Base-by-base conservation (phyloP, 1,139 yeast species). In the Lodderomyces margitis region DNA sequence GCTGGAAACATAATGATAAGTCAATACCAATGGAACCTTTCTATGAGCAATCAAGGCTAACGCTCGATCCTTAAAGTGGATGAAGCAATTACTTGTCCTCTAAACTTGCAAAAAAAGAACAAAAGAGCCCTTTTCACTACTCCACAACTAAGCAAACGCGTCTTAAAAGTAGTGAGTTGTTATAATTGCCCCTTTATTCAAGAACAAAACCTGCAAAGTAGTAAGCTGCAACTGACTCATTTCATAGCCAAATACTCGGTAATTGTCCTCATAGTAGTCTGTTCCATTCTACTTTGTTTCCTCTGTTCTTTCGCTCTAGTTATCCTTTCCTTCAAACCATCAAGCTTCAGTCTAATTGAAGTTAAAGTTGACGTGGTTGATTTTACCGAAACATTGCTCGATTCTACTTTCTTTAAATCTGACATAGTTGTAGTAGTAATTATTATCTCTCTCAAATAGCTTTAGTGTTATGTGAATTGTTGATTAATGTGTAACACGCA, bases 321-420 rank as follows among this genome's bases (percentile, higher is more conserved):
- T 19, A 34, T 28, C n/a, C 37, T 39, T 7, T 25, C 14, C 10
- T 25, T 34, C 11, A 37, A 21, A 14, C 12, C 21, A 12, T 34
- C 38, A 2, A 40, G 27, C 28, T 45, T 48, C 33, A 39, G 17
- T 30, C 42, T 46, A 5, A 47, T 33, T 14, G 43, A 25, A 11
- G 37, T 20, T 8, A 46, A 24, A 6, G 49, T 46, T 10, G 52
- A 48, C 20, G 44, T 38, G 4, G 44, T 40, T 12, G 52, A 46
- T 27, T 36, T 27, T 4, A 47, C 34, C 19, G 52, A 48, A 23
- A 34, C 47, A 16, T 38, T 39, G 7, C 44, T 15, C 3, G 50
- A 44, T 32, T 47, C 49, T 10, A 23, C 36, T 37, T 48, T 47
- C 28, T 46, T 46, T 31, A 44, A 38, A 20, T 38, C 34, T 16